A percentile compares a stretch with the other conserved stretches of the same genome.
phyloP scores from a whole-genome alignment of 306 rosid genomes.

The Herpetospermum pedunculosum region DNA sequence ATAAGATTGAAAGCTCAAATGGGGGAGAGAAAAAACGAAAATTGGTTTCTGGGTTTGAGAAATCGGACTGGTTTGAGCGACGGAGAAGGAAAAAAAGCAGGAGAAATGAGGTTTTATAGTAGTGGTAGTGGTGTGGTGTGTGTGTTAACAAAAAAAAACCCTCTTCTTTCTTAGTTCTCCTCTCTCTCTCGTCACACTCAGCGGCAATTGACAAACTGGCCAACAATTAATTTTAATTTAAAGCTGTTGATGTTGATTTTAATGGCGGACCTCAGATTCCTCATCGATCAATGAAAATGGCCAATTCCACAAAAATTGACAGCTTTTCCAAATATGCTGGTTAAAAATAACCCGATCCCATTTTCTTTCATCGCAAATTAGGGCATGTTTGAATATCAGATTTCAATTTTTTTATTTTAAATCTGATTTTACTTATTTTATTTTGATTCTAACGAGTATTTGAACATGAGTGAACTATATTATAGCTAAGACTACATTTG shows the following conservation, averaged over 20 bases:
- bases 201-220: not conserved
- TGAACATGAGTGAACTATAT: too few species aligned
- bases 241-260: not conserved
- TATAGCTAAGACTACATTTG: too few species aligned
- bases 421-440: too few species aligned
- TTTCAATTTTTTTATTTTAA: too few species aligned
- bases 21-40: constrained; percentile 9
- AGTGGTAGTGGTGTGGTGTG: too few species aligned
- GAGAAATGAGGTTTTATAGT: not conserved
- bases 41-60: not conserved
- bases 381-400: not conserved
- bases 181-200: not conserved
- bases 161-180: not conserved
- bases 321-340: not conserved
- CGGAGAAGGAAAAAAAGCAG: not conserved
- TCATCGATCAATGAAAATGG: not conserved
- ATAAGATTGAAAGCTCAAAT: constrained; percentile 13
- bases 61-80: not conserved
- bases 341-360: not conserved
- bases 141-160: too few species aligned
- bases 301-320: not conserved
- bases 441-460: too few species aligned
- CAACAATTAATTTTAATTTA: not conserved
- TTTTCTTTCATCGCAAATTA: not conserved
- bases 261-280: constrained; percentile 8